A percentile compares a stretch with the other conserved stretches of the same genome.
These are phyloP conservation scores for Paxillus involutus DNA, from an alignment of 768 basidiomycete genomes.

Conservation along the genomic window DNA sequence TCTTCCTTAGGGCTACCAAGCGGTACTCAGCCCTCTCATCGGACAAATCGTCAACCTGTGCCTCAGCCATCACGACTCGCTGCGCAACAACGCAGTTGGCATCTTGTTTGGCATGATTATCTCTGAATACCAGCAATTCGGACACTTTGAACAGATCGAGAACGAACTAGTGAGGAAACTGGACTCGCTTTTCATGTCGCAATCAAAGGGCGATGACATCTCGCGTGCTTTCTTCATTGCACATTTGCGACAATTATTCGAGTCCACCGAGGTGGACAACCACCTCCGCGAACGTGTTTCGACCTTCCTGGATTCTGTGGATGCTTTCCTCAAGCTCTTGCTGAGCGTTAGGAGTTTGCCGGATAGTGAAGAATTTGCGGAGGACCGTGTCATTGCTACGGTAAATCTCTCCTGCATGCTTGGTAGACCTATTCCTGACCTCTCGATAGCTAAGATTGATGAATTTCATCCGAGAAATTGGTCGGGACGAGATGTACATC, in stretches of 20 bases:
- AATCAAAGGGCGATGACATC: slow-evolving; percentile 88
- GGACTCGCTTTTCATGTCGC: slow-evolving; percentile 90
- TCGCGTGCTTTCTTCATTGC: slow-evolving; percentile 91
- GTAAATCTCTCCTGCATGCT: slow-evolving; percentile 37
- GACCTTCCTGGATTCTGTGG: slow-evolving; percentile 84
- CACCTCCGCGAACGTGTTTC: slow-evolving; percentile 75
- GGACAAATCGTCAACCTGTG: slow-evolving; percentile 91
- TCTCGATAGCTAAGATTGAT: slow-evolving; percentile 70
- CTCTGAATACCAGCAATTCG: slow-evolving; percentile 82
- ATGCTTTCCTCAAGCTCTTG: slow-evolving; percentile 89
- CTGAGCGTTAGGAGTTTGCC: slow-evolving; percentile 86
- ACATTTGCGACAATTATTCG: slow-evolving; percentile 88
- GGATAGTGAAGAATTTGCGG: slow-evolving; percentile 90
- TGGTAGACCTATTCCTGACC: slow-evolving; percentile 7
- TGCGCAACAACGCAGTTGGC: slow-evolving; percentile 86
- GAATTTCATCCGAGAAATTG: slow-evolving; percentile 92
- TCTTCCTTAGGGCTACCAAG: slow-evolving; percentile 71
- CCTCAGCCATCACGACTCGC: slow-evolving; percentile 90
- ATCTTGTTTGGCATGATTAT: slow-evolving; percentile 96
- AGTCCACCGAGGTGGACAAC: slow-evolving; percentile 78
- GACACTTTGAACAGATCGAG: slow-evolving; percentile 87
- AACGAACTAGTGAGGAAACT: slow-evolving; percentile 89
- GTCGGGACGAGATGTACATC: slow-evolving; percentile 91
- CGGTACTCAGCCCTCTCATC: slow-evolving; percentile 77
- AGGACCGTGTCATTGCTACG: slow-evolving; percentile 92